Percentiles rank a stretch among this genome's conserved stretches.
These are phyloP conservation scores for Chaetomidium leptoderma DNA, from an alignment of 495 filamentous ascomycete species.

Conservation along the genomic window DNA sequence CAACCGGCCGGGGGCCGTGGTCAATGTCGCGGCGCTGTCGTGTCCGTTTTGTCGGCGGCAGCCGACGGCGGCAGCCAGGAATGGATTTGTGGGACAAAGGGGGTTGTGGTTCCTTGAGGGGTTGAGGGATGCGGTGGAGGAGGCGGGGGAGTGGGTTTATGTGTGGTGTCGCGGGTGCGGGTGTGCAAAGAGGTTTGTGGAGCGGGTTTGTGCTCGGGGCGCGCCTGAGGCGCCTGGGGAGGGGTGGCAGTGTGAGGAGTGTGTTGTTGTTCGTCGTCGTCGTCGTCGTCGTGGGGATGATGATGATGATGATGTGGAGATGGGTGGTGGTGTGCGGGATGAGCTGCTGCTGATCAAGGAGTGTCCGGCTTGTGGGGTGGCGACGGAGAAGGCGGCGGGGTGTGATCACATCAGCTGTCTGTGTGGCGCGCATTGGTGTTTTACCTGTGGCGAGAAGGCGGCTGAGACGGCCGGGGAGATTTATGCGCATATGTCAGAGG, in stretches of 20 bases:
- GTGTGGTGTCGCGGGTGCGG: constrained; percentile 40
- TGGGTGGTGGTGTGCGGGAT: background rate
- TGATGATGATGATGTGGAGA: too few relatives aligned
- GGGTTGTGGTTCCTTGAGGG: constrained; percentile 17
- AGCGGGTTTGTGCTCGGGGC: constrained; percentile 14
- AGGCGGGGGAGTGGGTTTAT: constrained; percentile 39
- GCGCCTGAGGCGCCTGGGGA: background rate
- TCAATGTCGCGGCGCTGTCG: constrained; percentile 40
- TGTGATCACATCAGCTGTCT: constrained; percentile 20
- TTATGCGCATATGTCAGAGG: constrained; percentile 15
- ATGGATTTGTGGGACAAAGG: constrained; percentile 20
- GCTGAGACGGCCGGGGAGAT: background rate
- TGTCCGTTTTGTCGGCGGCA: constrained; percentile 44
- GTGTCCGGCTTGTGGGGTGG: constrained; percentile 18
- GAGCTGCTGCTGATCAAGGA: constrained; percentile 6
- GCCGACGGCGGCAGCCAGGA: constrained; percentile 27
- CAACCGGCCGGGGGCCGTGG: constrained; percentile 29
- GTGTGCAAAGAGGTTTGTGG: constrained; percentile 31
- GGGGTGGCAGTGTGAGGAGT: constrained; percentile 18
- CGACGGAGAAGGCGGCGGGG: constrained; percentile 13
- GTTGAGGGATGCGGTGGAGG: constrained; percentile 28
- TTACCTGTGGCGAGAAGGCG: constrained; percentile 8
- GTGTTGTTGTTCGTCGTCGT: background rate
- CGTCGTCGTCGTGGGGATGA: too few relatives aligned
- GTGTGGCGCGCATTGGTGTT: constrained; percentile 21